These are phyloP conservation scores for Arthroderma sp. DNA, from an alignment of 2,329 filamentous ascomycete species.

Conservation along the genomic window DNA sequence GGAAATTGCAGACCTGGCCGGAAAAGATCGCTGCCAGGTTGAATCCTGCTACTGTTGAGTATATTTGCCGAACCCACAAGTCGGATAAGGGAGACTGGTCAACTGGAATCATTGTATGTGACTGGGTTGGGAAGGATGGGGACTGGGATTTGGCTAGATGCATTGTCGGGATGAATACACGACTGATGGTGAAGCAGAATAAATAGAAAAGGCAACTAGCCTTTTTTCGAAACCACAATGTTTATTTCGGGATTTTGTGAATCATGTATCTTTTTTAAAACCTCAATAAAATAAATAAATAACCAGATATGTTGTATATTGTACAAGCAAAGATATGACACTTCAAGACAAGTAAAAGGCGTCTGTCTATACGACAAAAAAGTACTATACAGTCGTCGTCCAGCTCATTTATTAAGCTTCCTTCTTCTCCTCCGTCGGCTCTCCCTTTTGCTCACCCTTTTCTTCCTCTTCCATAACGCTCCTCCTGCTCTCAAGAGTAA, in stretches of 20 bases:
- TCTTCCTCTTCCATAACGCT: slow-evolving; percentile 65
- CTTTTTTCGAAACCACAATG: neutral
- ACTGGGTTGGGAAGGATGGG: slow-evolving; percentile 77
- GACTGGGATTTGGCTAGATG: slow-evolving; percentile 85
- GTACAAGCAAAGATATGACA: neutral
- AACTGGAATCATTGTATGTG: slow-evolving; percentile 80
- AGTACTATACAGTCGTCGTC: neutral
- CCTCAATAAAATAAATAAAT: neutral
- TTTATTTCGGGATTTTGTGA: neutral
- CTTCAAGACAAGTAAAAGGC: neutral
- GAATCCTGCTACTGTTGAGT: slow-evolving; percentile 59
- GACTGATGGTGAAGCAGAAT: slow-evolving; percentile 26
- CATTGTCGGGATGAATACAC: slow-evolving; percentile 84
- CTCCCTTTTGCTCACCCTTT: slow-evolving; percentile 47
- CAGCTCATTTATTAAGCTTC: neutral
- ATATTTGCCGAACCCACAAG: slow-evolving; percentile 42
- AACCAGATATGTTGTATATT: neutral
- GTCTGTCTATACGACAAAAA: no score
- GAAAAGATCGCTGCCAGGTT: slow-evolving; percentile 78
- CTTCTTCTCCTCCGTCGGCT: slow-evolving; percentile 28
- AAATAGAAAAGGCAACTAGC: slow-evolving; percentile 1
- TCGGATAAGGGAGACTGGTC: slow-evolving; percentile 52
- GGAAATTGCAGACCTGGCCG: slow-evolving; percentile 83
- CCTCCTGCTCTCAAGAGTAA: slow-evolving; percentile 73
- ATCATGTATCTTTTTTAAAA: neutral